Conservation (phyloP, 176 grass and related monocot genomes). For the Echinochloa phyllopogon region DNA sequence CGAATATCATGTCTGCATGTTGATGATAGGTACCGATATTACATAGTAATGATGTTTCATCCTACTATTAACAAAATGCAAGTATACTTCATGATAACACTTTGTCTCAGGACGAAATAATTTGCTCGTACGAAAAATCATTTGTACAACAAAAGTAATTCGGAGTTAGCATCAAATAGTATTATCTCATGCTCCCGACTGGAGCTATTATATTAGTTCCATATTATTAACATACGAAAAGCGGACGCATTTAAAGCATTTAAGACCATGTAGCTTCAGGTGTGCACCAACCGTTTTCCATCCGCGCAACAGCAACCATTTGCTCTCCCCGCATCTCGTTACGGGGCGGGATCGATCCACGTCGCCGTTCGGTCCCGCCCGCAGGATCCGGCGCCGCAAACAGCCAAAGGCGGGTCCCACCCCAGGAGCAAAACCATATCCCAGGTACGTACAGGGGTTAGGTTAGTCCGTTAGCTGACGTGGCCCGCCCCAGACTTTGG, state of each 20-base stretch:
- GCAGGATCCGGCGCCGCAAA: constrained; percentile 35
- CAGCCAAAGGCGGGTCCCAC: neutral
- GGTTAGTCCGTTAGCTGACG: no score
- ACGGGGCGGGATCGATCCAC: constrained; percentile 15
- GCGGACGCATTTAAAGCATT: no score
- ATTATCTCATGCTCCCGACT: neutral
- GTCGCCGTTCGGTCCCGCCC: constrained; percentile 11
- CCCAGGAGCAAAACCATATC: neutral
- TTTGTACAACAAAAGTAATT: neutral
- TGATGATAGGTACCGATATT: no score
- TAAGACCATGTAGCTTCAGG: neutral
- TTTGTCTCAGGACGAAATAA: no score
- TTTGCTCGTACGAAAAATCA: no score
- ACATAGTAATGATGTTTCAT: no score
- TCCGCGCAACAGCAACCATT: neutral
- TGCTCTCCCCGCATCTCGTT: neutral
- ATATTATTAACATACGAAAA: neutral
- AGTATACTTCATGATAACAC: no score
- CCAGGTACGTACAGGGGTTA: neutral
- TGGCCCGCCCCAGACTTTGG: no score
- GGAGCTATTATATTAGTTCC: neutral
- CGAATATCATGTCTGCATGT: no score
- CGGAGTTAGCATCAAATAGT: neutral
- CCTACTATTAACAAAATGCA: no score
- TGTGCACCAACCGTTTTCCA: constrained; percentile 48